phyloP scores from a whole-genome alignment of 768 basidiomycete species.

The Tephrocybe sp. region DNA sequence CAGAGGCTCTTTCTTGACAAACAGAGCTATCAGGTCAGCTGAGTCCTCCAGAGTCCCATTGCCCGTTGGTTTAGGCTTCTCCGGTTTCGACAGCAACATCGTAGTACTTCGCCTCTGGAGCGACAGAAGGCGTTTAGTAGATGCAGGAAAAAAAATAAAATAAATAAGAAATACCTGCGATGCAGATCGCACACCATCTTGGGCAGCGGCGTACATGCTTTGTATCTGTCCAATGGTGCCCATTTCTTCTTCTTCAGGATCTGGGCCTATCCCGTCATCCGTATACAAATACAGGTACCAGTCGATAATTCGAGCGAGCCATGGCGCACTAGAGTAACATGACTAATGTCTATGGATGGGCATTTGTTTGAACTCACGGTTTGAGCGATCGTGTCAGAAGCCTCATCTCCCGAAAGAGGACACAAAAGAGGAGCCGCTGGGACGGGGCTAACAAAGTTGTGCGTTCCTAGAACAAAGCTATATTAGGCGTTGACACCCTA shows the following conservation, averaged over 20 bases:
- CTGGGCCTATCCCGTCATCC: conserved; percentile 34
- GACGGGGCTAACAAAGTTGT: conserved; percentile 46
- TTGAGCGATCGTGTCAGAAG: conserved; percentile 62
- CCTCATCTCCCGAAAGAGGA: conserved; percentile 63
- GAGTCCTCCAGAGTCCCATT: conserved; percentile 13
- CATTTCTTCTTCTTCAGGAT: conserved; percentile 41
- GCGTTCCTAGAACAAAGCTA: conserved; percentile 44
- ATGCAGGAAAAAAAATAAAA: conserved; percentile 13
- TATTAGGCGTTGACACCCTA: not conserved
- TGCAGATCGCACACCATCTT: conserved; percentile 39
- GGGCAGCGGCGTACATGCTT: conserved; percentile 49
- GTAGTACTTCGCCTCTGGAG: conserved; percentile 42
- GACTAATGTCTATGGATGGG: not conserved
- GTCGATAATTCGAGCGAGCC: conserved; percentile 39
- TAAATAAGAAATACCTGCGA: conserved; percentile 40
- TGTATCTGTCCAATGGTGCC: conserved; percentile 40
- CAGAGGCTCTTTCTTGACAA: conserved; percentile 35
- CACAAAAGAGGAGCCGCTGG: conserved; percentile 56
- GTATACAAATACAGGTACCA: conserved; percentile 41
- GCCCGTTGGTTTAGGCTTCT: conserved; percentile 18
- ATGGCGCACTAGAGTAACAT: conserved; percentile 33
- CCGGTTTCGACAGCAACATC: conserved; percentile 27
- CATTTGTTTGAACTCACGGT: conserved; percentile 36
- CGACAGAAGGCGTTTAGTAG: conserved; percentile 3
- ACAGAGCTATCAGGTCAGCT: conserved; percentile 31